These are phyloP conservation scores for Plenodomus lindquistii DNA, from an alignment of 2,329 filamentous ascomycete genomes.

Conservation along the genomic window DNA sequence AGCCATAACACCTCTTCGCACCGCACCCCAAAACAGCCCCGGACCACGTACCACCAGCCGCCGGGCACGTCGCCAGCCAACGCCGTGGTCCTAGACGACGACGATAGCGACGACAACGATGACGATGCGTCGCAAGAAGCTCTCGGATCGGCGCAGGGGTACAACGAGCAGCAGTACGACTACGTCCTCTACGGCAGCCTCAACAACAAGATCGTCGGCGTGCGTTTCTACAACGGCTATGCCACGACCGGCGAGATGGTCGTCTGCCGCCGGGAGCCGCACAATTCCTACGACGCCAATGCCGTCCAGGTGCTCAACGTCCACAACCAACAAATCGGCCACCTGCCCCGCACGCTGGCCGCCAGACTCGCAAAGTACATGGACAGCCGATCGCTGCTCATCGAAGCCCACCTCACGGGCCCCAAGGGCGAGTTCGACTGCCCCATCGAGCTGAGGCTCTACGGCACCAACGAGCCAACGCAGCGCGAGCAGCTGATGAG, in stretches of 20 bases:
- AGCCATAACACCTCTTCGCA: slow-evolving; percentile 6
- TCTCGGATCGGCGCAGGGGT: slow-evolving; percentile 28
- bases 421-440: slow-evolving; percentile 71
- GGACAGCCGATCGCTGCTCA: slow-evolving; percentile 54
- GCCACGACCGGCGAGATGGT: slow-evolving; percentile 43
- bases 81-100: slow-evolving; percentile 30
- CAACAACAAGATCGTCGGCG: slow-evolving; percentile 62
- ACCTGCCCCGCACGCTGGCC: slow-evolving; percentile 69
- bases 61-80: slow-evolving; percentile 33
- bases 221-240: slow-evolving; percentile 47
- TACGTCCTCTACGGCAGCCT: slow-evolving; percentile 43
- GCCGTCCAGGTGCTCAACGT: slow-evolving; percentile 81
- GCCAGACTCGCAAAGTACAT: slow-evolving; percentile 75
- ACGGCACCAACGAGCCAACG: slow-evolving; percentile 64
- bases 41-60: slow-evolving; percentile 15
- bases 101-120: slow-evolving; percentile 36
- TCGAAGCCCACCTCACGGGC: slow-evolving; percentile 73
- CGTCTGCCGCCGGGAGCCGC: slow-evolving; percentile 61
- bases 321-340: slow-evolving; percentile 74
- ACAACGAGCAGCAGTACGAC: slow-evolving; percentile 26
- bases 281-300: slow-evolving; percentile 63
- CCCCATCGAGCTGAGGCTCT: slow-evolving; percentile 70
- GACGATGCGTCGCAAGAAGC: slow-evolving; percentile 36
- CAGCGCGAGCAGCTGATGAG: slow-evolving; percentile 60
- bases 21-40: slow-evolving; percentile 34